phyloP scores from a whole-genome alignment of 2,329 filamentous ascomycete species.

The Beauveria varroae region DNA sequence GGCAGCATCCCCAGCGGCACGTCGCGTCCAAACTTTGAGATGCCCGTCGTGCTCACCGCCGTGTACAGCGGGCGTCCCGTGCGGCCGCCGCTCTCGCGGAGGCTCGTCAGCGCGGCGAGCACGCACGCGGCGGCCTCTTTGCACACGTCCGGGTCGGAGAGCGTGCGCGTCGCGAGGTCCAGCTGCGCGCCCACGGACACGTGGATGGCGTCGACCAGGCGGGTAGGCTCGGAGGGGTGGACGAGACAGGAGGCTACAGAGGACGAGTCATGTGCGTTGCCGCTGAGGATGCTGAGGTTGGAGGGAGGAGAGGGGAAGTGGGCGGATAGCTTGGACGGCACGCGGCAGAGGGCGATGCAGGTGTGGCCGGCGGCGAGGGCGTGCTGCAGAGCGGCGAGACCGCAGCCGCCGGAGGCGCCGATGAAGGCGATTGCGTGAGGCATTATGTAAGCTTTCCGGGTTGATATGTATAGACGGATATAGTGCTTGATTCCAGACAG shows the following conservation, averaged over 20 bases:
- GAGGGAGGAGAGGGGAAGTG: conserved; percentile 34
- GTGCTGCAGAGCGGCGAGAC: conserved; percentile 29
- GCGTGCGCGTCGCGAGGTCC: conserved; percentile 18
- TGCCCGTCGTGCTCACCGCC: conserved; percentile 35
- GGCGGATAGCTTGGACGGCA: conserved; percentile 30
- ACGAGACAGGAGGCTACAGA: conserved; percentile 27
- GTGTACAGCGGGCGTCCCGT: conserved; percentile 25
- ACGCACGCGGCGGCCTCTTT: conserved; percentile 28
- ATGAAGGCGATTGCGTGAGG: conserved; percentile 26
- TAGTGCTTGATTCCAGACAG: not conserved
- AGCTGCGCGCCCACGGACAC: conserved; percentile 32
- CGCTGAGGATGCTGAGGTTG: conserved; percentile 30
- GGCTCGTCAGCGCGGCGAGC: conserved; percentile 22
- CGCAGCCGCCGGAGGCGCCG: conserved; percentile 36
- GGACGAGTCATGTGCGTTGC: conserved; percentile 28
- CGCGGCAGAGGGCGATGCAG: conserved; percentile 34
- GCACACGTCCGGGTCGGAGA: conserved; percentile 34
- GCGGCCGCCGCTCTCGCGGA: conserved; percentile 14
- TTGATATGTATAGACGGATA: not conserved
- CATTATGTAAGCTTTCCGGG: not conserved
- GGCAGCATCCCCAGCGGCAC: conserved; percentile 35
- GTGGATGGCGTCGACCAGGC: conserved; percentile 31
- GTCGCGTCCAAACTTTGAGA: conserved; percentile 30
- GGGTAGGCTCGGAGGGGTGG: conserved; percentile 17
- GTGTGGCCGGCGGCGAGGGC: conserved; percentile 29